Conservation (phyloP, 352 stramenopile species). For the Elongisporangium undulatum region DNA sequence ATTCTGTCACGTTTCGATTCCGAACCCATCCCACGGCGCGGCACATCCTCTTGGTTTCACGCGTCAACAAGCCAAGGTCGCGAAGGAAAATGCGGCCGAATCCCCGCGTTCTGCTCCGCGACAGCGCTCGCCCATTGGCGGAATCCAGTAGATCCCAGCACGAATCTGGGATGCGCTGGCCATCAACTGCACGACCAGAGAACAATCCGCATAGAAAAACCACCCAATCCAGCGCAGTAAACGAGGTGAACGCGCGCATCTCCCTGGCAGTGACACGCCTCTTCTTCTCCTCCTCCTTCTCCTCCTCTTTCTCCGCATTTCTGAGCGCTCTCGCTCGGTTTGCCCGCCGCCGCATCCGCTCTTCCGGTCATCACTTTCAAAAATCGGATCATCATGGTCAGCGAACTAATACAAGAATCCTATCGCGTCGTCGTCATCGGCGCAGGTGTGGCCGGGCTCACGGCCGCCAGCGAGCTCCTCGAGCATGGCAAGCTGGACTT, state of each 20-base stretch:
- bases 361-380: neutral
- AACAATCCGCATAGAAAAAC: neutral
- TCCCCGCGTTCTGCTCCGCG: too few species aligned
- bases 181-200: neutral
- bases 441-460: slow-evolving; percentile 1
- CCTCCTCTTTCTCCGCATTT: neutral
- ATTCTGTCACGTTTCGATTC: neutral
- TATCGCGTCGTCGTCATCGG: slow-evolving; percentile 6
- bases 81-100: neutral
- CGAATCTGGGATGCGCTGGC: neutral
- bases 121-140: neutral
- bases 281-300: neutral
- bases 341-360: neutral
- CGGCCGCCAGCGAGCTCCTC: neutral
- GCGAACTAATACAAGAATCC: slow-evolving; percentile 5
- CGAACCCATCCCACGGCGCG: neutral
- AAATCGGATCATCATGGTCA: neutral
- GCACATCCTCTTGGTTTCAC: neutral
- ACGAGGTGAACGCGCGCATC: neutral
- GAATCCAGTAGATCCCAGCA: neutral
- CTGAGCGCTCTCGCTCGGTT: neutral
- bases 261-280: neutral
- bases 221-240: neutral
- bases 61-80: neutral
- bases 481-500: slow-evolving; percentile 3